Conservation (phyloP, 345 rosid species). For the Boechera divaricarpa region DNA sequence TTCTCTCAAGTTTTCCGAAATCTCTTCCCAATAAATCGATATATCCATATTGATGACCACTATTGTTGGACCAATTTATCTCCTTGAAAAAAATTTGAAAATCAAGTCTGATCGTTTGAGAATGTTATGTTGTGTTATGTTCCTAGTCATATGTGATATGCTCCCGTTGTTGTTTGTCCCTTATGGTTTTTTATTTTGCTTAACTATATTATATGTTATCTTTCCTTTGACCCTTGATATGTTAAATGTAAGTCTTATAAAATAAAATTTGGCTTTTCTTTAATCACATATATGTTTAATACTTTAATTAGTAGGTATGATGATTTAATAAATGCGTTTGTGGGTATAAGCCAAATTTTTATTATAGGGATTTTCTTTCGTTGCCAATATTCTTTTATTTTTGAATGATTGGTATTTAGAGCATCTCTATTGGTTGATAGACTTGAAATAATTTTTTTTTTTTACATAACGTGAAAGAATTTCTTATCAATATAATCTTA, state of each 20-base stretch:
- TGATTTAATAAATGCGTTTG: too few species aligned
- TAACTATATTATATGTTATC: not conserved
- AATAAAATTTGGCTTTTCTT: not conserved
- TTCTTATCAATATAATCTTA: too few species aligned
- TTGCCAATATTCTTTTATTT: too few species aligned
- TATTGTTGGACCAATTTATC: not conserved
- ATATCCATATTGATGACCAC: not conserved
- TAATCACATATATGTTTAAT: too few species aligned
- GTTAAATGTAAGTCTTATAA: not conserved
- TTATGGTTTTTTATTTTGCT: not conserved
- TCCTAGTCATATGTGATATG: not conserved
- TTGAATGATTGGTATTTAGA: too few species aligned
- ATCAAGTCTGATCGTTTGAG: not conserved
- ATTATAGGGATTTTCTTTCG: too few species aligned
- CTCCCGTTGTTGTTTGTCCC: not conserved
- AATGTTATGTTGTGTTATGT: not conserved
- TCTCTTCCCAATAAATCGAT: not conserved
- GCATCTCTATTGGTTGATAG: too few species aligned
- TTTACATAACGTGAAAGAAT: too few species aligned
- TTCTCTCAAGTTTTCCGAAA: slow-evolving; percentile 59
- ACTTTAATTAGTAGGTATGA: not conserved
- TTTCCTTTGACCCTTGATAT: not conserved
- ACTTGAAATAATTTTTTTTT: too few species aligned
- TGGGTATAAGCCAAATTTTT: too few species aligned
- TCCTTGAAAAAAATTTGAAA: not conserved